Base-by-base conservation (phyloP, 441 rosid species). In the Eruca vesicaria region DNA sequence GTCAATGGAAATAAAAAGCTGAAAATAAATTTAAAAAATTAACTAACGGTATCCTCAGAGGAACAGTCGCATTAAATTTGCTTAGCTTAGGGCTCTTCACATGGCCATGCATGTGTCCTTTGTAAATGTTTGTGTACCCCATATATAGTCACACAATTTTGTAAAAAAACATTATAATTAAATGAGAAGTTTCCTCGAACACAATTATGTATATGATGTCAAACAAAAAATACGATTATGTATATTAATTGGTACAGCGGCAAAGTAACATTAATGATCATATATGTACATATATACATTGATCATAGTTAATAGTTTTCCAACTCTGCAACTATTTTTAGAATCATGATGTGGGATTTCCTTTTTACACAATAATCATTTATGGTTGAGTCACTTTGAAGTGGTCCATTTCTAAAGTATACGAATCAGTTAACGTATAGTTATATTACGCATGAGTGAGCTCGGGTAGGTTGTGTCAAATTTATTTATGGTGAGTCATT, bases 81-180 rank as follows among this genome's bases (percentile, higher is more conserved):
- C 43, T 21, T 21, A 56, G 53, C 41, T 21, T 21, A 43, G 43
- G 75, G 80, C 75, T 33, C 72, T 35, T 77, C 80, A 71, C 80
- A 71, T 77, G 80, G 80, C 66, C 71, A 26, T 77, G 76, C 80
- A 77, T 77, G 80, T 77, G 80, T 77, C 72, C 80, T 64, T 70
- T 48, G 72, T 77, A 70, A 77, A 71, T 77, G 76, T 77, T 20
- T 64, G 53, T 64, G 71, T 77, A 77, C 80, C 75, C 76, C 80
- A 64, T 76, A 38, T 69, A 38, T 58, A 65, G 76, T 11, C 76
- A 77, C 32, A 48, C 68, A 23, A 23, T n/a, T n/a, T n/a, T n/a
- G n/a, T 23, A 23, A 23, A 23, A 23, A 23, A 23, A 23, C 1
- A 23, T 23, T 67, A 36, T 57, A 45, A 38, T 71, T 7, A 18